A percentile compares a stretch with the other conserved stretches of the same genome.
Conservation (phyloP, 2,329 filamentous ascomycete genomes). For the Phoma herbarum region DNA sequence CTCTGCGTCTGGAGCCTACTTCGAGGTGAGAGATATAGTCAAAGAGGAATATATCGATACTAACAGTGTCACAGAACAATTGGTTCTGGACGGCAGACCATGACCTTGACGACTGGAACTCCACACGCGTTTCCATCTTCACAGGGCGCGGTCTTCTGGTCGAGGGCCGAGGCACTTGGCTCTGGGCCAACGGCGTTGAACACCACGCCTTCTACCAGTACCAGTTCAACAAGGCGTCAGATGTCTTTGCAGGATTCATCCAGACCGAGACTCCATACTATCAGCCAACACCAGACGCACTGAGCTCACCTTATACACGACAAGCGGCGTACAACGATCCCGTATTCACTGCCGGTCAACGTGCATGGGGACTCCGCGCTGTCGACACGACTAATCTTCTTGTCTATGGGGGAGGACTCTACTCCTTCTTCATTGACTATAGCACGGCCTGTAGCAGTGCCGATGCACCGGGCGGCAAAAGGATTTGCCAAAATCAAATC, state of each 20-base stretch:
- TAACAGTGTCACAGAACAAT: slow-evolving; percentile 20
- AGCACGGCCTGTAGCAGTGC: slow-evolving; percentile 48
- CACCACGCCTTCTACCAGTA: slow-evolving; percentile 78
- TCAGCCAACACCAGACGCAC: slow-evolving; percentile 81
- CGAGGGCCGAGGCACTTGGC: slow-evolving; percentile 61
- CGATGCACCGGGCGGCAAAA: slow-evolving; percentile 41
- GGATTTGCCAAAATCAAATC: slow-evolving; percentile 61
- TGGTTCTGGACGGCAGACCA: slow-evolving; percentile 76
- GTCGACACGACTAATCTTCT: slow-evolving; percentile 65
- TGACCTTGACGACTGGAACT: slow-evolving; percentile 79
- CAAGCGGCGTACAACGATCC: slow-evolving; percentile 69
- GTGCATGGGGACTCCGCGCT: slow-evolving; percentile 71
- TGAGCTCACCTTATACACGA: slow-evolving; percentile 67
- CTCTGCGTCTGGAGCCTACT: slow-evolving; percentile 69
- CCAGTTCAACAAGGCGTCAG: slow-evolving; percentile 77
- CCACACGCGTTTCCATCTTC: slow-evolving; percentile 81
- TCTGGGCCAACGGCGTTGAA: slow-evolving; percentile 74
- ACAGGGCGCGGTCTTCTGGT: slow-evolving; percentile 85
- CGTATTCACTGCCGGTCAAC: slow-evolving; percentile 61
- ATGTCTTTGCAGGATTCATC: slow-evolving; percentile 83
- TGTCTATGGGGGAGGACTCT: slow-evolving; percentile 72
- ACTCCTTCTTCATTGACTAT: slow-evolving; percentile 75
- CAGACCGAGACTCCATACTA: slow-evolving; percentile 90
- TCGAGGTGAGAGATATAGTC: slow-evolving; percentile 66
- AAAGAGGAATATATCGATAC: neutral